Evolutionary conservation across 2,329 filamentous ascomycete species (phyloP), one percentile per base, ranked within the genome.

Genomic region (Aspergillus unguis): DNA sequence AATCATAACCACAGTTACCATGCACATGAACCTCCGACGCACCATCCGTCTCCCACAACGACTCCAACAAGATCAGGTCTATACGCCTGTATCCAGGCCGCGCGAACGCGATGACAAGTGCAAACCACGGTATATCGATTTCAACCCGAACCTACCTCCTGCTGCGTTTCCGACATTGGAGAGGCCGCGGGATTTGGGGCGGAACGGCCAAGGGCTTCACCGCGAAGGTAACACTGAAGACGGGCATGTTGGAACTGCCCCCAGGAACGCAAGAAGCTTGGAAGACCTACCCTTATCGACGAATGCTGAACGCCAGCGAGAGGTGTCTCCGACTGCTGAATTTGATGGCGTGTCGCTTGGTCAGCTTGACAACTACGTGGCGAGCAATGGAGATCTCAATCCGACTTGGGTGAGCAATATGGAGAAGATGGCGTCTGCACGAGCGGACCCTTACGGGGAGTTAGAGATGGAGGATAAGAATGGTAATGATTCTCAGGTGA

Each of bases 91-190:
- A 23, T 71, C 71, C 7, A 44, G 56, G 26, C 59, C 66, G 41
- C 11, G 9, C 6, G 17, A 36, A 28, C 44, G 44, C 8, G n/a
- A 36, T 26, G 58, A 48, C 32, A 55, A 44, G 43, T 52, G 35
- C 9, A 48, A 43, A 46, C 59, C 53, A 42, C 55, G 23, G 4
- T 61, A 55, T 55, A 58, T 65, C 44, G 66, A 67, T 17, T 77
- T 65, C 52, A 62, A 75, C 55, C 72, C 74, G 7, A 62, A 70
- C 40, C 58, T 70, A 11, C 70, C 68, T 38, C 69, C 73, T 40
- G 74, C 74, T 32, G 69, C 67, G 5, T 77, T 77, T 50, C 75
- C 75, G 25, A 75, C 69, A 6, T 50, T 74, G 17, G 62, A 68
- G 28, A 47, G 41, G 6, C 58, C 62, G 10, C 51, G 48, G 29